Percentiles rank a stretch among this genome's conserved stretches.
These are phyloP conservation scores for Wickerhamiella bombiphila DNA, from an alignment of 805 yeast species.

Conservation along the genomic window DNA sequence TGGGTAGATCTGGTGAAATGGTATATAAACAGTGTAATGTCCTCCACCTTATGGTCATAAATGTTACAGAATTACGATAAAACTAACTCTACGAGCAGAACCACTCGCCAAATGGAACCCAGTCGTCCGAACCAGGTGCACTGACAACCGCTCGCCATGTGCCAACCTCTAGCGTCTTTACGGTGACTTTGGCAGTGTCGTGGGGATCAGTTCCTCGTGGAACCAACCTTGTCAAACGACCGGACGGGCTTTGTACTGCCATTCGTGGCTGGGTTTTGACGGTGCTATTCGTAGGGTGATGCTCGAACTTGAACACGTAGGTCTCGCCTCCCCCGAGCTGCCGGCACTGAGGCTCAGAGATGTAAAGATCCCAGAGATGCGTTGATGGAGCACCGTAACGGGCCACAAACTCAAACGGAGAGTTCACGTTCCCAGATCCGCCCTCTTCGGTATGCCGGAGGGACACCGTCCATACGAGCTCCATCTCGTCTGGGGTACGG, in stretches of 20 bases:
- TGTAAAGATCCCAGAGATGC: constrained; percentile 59
- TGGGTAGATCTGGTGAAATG: no score
- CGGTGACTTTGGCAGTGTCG: constrained; percentile 40
- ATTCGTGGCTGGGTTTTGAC: constrained; percentile 27
- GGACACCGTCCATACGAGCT: constrained; percentile 60
- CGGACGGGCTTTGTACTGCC: constrained; percentile 74
- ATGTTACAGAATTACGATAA: background rate
- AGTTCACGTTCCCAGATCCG: constrained; percentile 29
- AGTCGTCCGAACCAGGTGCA: constrained; percentile 59
- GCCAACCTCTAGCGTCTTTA: constrained; percentile 59
- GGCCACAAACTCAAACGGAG: constrained; percentile 52
- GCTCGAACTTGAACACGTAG: constrained; percentile 43
- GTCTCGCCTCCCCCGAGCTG: constrained; percentile 40
- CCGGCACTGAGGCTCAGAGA: constrained; percentile 71
- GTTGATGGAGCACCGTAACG: constrained; percentile 59
- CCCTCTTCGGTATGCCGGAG: constrained; percentile 55
- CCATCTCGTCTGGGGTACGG: constrained; percentile 30
- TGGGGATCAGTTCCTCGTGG: constrained; percentile 24
- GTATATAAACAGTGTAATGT: no score
- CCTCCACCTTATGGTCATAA: no score
- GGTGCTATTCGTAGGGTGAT: constrained; percentile 37
- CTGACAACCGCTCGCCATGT: constrained; percentile 71
- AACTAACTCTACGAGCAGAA: constrained; percentile 6
- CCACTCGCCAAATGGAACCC: constrained; percentile 94
- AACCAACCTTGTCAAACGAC: constrained; percentile 49